A percentile compares a stretch with the other conserved stretches of the same genome.
Evolutionary conservation across 139 green algal genomes (phyloP).

Genomic region (Diplosphaera chodatii): DNA sequence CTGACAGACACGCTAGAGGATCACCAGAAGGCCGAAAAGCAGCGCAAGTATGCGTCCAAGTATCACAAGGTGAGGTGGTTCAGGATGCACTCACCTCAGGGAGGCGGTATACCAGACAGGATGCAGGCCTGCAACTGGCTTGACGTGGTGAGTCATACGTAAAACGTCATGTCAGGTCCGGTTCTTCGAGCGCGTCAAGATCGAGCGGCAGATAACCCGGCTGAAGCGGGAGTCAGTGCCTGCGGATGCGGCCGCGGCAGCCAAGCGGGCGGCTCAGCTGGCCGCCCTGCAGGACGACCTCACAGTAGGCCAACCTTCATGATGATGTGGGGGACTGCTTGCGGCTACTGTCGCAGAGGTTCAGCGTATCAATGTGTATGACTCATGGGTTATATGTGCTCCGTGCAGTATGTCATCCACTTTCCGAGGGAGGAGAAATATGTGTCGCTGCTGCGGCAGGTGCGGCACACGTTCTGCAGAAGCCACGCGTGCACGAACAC

Average conservation of each 20-base stretch:
- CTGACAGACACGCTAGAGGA: constrained; percentile 24
- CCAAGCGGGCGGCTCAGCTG: constrained; percentile 12
- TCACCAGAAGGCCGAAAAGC: constrained; percentile 30
- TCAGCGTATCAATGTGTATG: too few species aligned
- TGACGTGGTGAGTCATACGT: too few species aligned
- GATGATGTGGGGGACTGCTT: too few species aligned
- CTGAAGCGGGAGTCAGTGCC: constrained; percentile 20
- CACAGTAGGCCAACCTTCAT: constrained; percentile 15
- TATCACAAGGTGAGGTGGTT: constrained; percentile 78
- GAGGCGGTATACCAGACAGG: too few species aligned
- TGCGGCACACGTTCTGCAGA: too few species aligned
- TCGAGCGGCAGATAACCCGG: constrained; percentile 59
- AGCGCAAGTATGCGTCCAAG: constrained; percentile 51
- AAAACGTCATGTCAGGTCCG: too few species aligned
- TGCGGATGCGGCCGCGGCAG: constrained; percentile 1
- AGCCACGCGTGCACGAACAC: too few species aligned
- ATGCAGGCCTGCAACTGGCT: too few species aligned
- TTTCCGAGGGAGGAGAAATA: constrained; percentile 85
- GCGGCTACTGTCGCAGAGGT: too few species aligned
- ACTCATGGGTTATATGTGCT: too few species aligned
- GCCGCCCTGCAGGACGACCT: constrained; percentile 48
- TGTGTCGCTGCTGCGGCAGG: constrained; percentile 65
- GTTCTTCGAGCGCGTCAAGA: constrained; percentile 85
- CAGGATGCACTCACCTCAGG: too few species aligned
- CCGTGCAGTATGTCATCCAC: constrained; percentile 67